Base-by-base conservation (phyloP, 345 rosid species). In the Bruguiera parviflora region DNA sequence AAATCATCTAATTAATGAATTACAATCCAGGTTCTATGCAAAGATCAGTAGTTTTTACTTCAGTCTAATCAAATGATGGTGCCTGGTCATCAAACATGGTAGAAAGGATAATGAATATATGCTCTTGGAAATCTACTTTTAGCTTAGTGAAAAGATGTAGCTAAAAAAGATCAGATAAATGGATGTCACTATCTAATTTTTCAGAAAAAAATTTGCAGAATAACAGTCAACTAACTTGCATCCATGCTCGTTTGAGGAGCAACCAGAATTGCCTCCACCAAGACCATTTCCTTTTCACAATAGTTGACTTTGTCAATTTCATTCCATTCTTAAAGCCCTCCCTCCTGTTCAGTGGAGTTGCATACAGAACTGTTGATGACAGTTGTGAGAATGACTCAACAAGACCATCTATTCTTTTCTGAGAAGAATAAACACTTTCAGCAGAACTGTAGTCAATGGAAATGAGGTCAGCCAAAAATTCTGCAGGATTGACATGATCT, bases 381-480 rank as follows among this genome's bases (percentile, higher is more conserved):
- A 81, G 87, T 78, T 84, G 82, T 28, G 92, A 73, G 63, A 91
- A 91, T 39, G 96, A 84, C 73, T 95, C 96, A 72, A 88, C 89
- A 66, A 95, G 93, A 72, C 84, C 92, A 84, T 88, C 90, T 35
- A 95, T 83, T 77, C 96, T 89, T 85, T 95, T 91, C 81, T 72
- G 85, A 35, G 99, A 95, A 70, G 85, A 74, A 78, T 75, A 78
- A 52, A 85, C 93, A 83, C 88, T 88, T 57, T 89, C 97, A 24
- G 87, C 77, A 72, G 97, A 88, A 77, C 93, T 87, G 79, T 91
- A 92, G 79, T 95, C 99, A 63, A 89, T 51, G 39, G 99, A 88
- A 80, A 95, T 92, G 74, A 92, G 99, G 83, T 92, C 97, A 76
- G 99, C 99, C 79, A 91, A 82, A 81, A 95, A 95, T 82, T 95